Evolutionary conservation across 352 stramenopile species (phyloP).

Genomic region (Phytophthora europaea): DNA sequence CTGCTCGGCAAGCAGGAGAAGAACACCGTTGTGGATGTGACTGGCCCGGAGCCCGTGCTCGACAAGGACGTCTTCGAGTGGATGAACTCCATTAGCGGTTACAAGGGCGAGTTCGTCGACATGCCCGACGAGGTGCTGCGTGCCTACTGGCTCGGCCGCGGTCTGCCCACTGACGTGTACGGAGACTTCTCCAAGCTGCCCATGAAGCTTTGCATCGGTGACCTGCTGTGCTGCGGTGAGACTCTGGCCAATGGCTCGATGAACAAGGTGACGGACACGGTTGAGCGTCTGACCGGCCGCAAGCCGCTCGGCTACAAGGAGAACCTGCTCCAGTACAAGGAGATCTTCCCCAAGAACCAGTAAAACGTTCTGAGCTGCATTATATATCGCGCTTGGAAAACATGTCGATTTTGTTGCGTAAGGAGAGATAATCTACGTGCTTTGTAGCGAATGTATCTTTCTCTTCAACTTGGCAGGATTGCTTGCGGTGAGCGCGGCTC

Average conservation of each 20-base stretch:
- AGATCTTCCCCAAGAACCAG: constrained; percentile 25
- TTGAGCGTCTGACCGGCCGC: constrained; percentile 38
- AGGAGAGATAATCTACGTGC: constrained; percentile 15
- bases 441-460: constrained; percentile 1
- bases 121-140: constrained; percentile 38
- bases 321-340: constrained; percentile 31
- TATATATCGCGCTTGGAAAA: not conserved
- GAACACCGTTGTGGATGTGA: constrained; percentile 40
- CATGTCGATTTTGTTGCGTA: constrained; percentile 10
- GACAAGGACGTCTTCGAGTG: constrained; percentile 41
- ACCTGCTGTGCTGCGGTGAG: constrained; percentile 39
- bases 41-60: constrained; percentile 24
- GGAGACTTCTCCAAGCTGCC: constrained; percentile 39
- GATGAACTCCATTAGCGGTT: constrained; percentile 33
- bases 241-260: constrained; percentile 42
- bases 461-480: constrained; percentile 11
- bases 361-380: constrained; percentile 1
- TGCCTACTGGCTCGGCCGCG: constrained; percentile 34
- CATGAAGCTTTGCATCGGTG: constrained; percentile 40
- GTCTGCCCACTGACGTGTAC: constrained; percentile 33
- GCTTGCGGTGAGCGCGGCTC: not conserved
- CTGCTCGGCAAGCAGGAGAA: constrained; percentile 32
- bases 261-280: constrained; percentile 29
- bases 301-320: constrained; percentile 37
- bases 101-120: constrained; percentile 42